Conservation (phyloP, 768 basidiomycete genomes). For the Termitomyces sp. region DNA sequence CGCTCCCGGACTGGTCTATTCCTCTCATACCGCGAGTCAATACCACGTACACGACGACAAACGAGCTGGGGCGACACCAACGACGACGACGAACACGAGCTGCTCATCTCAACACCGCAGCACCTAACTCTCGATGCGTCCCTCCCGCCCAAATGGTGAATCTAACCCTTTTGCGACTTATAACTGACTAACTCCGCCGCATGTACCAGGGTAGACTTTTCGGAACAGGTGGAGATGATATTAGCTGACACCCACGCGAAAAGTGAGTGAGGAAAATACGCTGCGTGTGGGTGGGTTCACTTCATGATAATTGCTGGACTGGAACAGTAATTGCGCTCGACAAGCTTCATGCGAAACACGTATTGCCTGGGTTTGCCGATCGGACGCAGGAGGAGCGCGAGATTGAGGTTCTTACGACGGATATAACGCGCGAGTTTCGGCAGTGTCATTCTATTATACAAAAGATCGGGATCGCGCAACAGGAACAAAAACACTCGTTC, state of each 20-base stretch:
- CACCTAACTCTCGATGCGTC: slow-evolving; percentile 50
- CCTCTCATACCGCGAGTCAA: slow-evolving; percentile 87
- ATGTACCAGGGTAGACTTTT: slow-evolving; percentile 76
- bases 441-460: slow-evolving; percentile 63
- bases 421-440: slow-evolving; percentile 86
- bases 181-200: slow-evolving; percentile 13
- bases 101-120: slow-evolving; percentile 45
- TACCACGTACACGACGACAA: slow-evolving; percentile 31
- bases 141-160: slow-evolving; percentile 85
- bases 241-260: slow-evolving; percentile 65
- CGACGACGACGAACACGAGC: slow-evolving; percentile 61
- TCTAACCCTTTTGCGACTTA: no score
- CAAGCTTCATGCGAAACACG: slow-evolving; percentile 94
- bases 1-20: slow-evolving; percentile 91
- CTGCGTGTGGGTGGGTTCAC: no score
- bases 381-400: slow-evolving; percentile 90
- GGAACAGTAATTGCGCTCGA: slow-evolving; percentile 80
- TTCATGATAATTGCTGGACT: no score
- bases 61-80: slow-evolving; percentile 42
- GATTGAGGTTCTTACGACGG: slow-evolving; percentile 79
- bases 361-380: slow-evolving; percentile 94
- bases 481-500: no score
- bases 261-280: slow-evolving; percentile 55
- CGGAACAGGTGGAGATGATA: slow-evolving; percentile 83
- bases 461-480: slow-evolving; percentile 54